A percentile compares a stretch with the other conserved stretches of the same genome.
These are phyloP conservation scores for Pestalotiopsis sp. DNA, from an alignment of 2,329 filamentous ascomycete species.

Conservation along the genomic window DNA sequence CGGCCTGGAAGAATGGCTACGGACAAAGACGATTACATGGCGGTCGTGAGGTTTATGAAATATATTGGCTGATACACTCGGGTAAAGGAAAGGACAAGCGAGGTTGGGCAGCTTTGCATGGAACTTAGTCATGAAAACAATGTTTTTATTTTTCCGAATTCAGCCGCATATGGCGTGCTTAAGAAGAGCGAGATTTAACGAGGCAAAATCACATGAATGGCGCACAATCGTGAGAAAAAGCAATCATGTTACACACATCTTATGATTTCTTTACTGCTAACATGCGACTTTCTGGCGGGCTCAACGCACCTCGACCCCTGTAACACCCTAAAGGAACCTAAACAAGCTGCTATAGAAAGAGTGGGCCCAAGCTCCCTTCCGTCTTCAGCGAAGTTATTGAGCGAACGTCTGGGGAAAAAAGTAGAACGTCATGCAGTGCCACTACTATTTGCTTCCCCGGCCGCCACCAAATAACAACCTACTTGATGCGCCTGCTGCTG, in stretches of 20 bases:
- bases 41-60: constrained; percentile 13
- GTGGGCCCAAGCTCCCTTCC: constrained; percentile 13
- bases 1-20: constrained; percentile 34
- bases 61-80: not conserved
- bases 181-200: not conserved
- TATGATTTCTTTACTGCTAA: not conserved
- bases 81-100: not conserved
- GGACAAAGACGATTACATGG: constrained; percentile 37
- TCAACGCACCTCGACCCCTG: not conserved
- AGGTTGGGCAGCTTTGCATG: not conserved
- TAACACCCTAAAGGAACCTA: not conserved
- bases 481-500: not conserved
- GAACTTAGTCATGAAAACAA: not conserved
- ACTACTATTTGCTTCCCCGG: not conserved
- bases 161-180: not conserved
- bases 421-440: constrained; percentile 25
- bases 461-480: not conserved
- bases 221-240: not conserved
- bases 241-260: not conserved
- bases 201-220: not conserved
- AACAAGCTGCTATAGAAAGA: not conserved
- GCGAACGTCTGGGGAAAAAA: not conserved
- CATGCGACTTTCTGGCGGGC: not conserved
- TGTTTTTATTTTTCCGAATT: not conserved
- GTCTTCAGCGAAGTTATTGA: not conserved